Evolutionary conservation across 495 filamentous ascomycete genomes (phyloP).

Genomic region (Xylaria flabelliformis): DNA sequence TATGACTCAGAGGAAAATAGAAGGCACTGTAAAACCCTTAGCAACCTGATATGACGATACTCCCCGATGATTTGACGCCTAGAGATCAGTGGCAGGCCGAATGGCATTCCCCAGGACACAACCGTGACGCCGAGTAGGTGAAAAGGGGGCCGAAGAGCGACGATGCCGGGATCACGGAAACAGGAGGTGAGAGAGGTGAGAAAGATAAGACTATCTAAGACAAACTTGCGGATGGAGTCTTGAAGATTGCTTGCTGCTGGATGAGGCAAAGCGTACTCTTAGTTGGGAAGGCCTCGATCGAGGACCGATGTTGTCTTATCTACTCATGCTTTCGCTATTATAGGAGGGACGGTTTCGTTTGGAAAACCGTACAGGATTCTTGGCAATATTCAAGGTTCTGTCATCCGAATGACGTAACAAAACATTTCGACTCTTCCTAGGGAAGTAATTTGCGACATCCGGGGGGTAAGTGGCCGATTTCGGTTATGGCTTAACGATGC

Average conservation of each 20-base stretch:
- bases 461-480: not conserved
- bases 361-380: not conserved
- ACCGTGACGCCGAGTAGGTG: not conserved
- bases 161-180: not conserved
- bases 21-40: not conserved
- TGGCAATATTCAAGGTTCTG: not conserved
- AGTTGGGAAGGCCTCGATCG: not conserved
- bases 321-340: too few species aligned
- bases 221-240: not conserved
- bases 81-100: not conserved
- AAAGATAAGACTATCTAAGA: not conserved
- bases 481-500: not conserved
- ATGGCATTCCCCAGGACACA: not conserved
- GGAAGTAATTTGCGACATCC: conserved; percentile 1
- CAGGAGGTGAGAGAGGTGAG: too few species aligned
- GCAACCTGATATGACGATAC: not conserved
- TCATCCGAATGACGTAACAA: not conserved
- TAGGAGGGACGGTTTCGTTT: not conserved
- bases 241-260: not conserved
- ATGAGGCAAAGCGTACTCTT: not conserved
- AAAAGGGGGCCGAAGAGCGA: not conserved
- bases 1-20: not conserved
- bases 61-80: conserved; percentile 1
- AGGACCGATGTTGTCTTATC: not conserved
- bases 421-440: not conserved